Evolutionary conservation across 441 rosid genomes (phyloP).

Genomic region (Mallotus repandus): DNA sequence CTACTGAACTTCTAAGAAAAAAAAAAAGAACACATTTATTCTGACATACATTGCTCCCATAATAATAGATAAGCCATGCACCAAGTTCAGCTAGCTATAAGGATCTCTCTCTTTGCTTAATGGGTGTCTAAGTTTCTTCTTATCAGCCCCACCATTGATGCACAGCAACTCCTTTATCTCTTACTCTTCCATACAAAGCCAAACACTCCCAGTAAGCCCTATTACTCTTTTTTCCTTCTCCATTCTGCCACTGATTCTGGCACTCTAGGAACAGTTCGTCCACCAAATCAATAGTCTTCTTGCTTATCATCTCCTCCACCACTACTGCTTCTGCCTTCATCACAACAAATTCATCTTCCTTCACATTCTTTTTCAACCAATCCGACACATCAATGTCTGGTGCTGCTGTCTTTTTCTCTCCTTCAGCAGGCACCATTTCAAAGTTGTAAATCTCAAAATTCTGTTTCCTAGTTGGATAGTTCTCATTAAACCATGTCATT

Average conservation of each 20-base stretch:
- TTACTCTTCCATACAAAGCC: constrained; percentile 21
- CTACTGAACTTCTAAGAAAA: not conserved
- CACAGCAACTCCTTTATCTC: constrained; percentile 23
- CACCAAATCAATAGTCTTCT: constrained; percentile 9
- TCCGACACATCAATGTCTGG: constrained; percentile 1
- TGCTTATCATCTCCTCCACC: constrained; percentile 23
- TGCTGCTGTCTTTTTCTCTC: not conserved
- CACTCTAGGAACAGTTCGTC: constrained; percentile 24
- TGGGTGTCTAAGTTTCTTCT: not conserved
- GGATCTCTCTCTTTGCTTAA: no score
- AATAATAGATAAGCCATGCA: no score
- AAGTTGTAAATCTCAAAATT: constrained; percentile 19
- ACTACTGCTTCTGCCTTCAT: constrained; percentile 28
- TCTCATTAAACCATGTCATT: constrained; percentile 21
- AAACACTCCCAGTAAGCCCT: constrained; percentile 28
- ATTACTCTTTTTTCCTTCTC: constrained; percentile 7
- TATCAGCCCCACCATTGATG: constrained; percentile 26
- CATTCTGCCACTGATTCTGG: constrained; percentile 19
- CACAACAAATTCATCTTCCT: constrained; percentile 25
- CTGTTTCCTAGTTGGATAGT: constrained; percentile 22
- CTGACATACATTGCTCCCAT: not conserved
- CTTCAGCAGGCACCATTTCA: constrained; percentile 17
- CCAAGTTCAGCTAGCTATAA: no score
- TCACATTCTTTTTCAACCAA: constrained; percentile 23
- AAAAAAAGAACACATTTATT: not conserved